These are phyloP conservation scores for Tulasnella sp. DNA, from an alignment of 768 basidiomycete genomes.

Conservation along the genomic window DNA sequence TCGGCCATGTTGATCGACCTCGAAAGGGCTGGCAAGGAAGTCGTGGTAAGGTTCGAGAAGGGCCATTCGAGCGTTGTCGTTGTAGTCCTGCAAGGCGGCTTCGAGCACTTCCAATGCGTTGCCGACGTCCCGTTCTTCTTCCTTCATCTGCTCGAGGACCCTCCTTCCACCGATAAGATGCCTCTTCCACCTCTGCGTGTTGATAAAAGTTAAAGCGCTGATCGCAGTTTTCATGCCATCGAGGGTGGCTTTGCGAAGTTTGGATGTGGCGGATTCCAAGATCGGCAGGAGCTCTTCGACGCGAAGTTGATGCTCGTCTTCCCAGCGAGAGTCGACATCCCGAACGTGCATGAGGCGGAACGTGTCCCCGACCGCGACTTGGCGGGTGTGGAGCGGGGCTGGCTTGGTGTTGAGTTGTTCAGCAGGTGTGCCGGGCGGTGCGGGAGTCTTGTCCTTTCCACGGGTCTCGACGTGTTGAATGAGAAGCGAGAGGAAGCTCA, in stretches of 20 bases:
- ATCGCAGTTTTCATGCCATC: constrained; percentile 34
- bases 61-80: constrained; percentile 35
- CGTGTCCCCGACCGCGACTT: constrained; percentile 36
- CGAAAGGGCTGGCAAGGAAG: constrained; percentile 37
- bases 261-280: constrained; percentile 37
- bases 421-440: constrained; percentile 23
- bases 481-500: constrained; percentile 37
- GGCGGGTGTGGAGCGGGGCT: neutral
- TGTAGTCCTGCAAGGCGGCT: constrained; percentile 37
- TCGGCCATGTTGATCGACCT: constrained; percentile 20
- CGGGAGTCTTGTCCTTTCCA: neutral
- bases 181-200: constrained; percentile 38
- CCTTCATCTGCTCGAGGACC: constrained; percentile 27
- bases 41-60: constrained; percentile 44
- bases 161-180: constrained; percentile 5
- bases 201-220: constrained; percentile 36
- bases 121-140: constrained; percentile 32
- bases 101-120: constrained; percentile 33
- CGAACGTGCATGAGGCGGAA: constrained; percentile 39
- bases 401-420: constrained; percentile 17
- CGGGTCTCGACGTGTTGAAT: constrained; percentile 26
- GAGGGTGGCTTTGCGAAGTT: constrained; percentile 38
- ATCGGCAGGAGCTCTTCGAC: constrained; percentile 39
- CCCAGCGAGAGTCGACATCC: constrained; percentile 33
- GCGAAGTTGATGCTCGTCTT: constrained; percentile 36